Evolutionary conservation across 2,329 filamentous ascomycete genomes (phyloP), one percentile per base, ranked within the genome.

Genomic region (Penicillium sp.): DNA sequence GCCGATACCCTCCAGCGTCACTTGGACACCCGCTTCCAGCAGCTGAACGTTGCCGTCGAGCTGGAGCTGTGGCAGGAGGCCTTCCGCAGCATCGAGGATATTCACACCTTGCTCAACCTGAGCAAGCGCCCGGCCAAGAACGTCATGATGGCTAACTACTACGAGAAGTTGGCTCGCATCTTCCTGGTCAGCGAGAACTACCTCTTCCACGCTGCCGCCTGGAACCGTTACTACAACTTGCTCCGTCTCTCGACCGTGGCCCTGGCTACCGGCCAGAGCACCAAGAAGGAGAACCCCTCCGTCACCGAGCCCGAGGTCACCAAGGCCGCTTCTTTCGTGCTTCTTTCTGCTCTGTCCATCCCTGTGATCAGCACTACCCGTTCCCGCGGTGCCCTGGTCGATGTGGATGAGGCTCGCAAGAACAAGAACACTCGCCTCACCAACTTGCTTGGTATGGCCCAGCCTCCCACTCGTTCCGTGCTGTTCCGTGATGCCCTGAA

Each of bases 121-220:
- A 97, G 93, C 88, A 97, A 97, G 85, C 90, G 94, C 53, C 92
- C 92, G 37, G 89, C 94, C 52, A 97, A 97, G 88, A 97, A 97
- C 75, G 83, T 97, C 73, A 97, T 99, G 94, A 99, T 99, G 94
- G 94, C 94, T 79, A 99, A 97, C 82, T 99, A 99, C 84, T 99
- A 97, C 78, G 94, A 99, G 83, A 97, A 97, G 81, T 87, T 99
- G 55, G 97, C 94, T 40, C 87, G 92, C 62, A 99, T 99, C 75
- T 99, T 99, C 84, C 85, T 99, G 60, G 94, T 97, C 64, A 96
- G 93, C 75, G 94, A 97, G 80, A 99, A 99, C 82, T 97, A 97
- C 75, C 87, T 99, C 44, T 99, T 99, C 87, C 94, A 99, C 73
- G 94, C 94, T 65, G 94, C 94, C 52, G 92, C 94, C 59, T 99